Conservation (phyloP, 495 filamentous ascomycete species). For the Aspergillus saccharolyticus region DNA sequence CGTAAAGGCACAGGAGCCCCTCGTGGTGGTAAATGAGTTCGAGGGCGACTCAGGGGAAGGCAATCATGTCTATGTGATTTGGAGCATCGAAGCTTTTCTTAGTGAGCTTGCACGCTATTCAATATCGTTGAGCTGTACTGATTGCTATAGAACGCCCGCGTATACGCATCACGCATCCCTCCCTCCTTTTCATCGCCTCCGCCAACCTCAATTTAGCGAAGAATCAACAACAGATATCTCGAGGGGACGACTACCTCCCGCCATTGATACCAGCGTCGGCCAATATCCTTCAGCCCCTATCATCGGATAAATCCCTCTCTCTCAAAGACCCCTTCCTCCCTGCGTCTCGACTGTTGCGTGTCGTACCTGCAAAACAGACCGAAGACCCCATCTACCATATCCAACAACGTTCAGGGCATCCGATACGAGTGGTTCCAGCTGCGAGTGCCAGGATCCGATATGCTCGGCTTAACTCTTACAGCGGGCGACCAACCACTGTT, state of each 20-base stretch:
- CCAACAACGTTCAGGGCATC: constrained; percentile 55
- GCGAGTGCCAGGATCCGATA: constrained; percentile 83
- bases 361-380: constrained; percentile 59
- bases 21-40: constrained; percentile 53
- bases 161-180: constrained; percentile 71
- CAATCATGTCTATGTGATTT: constrained; percentile 67
- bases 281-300: constrained; percentile 77
- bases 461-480: constrained; percentile 61
- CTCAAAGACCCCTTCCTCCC: constrained; percentile 72
- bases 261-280: constrained; percentile 68
- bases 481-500: constrained; percentile 61
- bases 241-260: constrained; percentile 70
- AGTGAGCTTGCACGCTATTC: constrained; percentile 28
- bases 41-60: constrained; percentile 49
- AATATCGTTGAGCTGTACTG: constrained; percentile 10
- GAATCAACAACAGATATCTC: constrained; percentile 38
- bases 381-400: constrained; percentile 60
- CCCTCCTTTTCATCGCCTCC: constrained; percentile 69
- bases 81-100: constrained; percentile 76
- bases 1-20: constrained; percentile 55
- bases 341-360: constrained; percentile 70
- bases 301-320: constrained; percentile 58
- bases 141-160: constrained; percentile 56
- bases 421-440: constrained; percentile 69
- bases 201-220: constrained; percentile 60